Evolutionary conservation across 148 eudicot genomes (phyloP).

Genomic region (Amaranthus cruentus): DNA sequence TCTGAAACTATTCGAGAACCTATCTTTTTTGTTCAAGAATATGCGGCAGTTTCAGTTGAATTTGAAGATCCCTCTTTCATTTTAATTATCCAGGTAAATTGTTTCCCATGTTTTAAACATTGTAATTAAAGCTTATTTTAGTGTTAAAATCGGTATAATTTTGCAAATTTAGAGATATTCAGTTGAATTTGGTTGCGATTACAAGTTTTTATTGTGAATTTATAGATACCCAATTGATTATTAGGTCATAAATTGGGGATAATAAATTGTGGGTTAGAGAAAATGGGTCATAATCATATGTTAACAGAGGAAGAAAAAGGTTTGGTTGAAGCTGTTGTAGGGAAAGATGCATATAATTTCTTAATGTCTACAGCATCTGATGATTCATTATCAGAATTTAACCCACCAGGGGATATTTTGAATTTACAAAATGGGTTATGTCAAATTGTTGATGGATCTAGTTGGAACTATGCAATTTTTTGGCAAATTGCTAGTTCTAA

Average conservation of each 20-base stretch:
- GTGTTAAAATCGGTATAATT: neutral
- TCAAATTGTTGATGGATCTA: conserved; percentile 72
- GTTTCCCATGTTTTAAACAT: neutral
- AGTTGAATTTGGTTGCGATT: conserved; percentile 10
- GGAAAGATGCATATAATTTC: conserved; percentile 68
- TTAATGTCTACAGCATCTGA: conserved; percentile 52
- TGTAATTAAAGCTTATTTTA: conserved; percentile 9
- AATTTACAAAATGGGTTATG: conserved; percentile 58
- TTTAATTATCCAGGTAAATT: conserved; percentile 17
- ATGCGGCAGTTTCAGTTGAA: conserved; percentile 6
- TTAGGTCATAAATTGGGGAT: conserved; percentile 3
- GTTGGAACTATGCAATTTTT: conserved; percentile 82
- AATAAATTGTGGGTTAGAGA: conserved; percentile 9
- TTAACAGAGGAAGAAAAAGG: conserved; percentile 60
- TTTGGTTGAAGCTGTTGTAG: conserved; percentile 60
- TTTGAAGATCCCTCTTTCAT: neutral
- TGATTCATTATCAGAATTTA: conserved; percentile 52
- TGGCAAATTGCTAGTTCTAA: conserved; percentile 87
- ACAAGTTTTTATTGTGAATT: conserved; percentile 2
- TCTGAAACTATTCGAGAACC: conserved; percentile 4
- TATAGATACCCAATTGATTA: conserved; percentile 20
- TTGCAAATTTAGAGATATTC: conserved; percentile 12
- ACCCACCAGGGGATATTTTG: conserved; percentile 52
- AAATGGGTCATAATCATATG: conserved; percentile 58
- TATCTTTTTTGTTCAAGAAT: conserved; percentile 5